A percentile compares a stretch with the other conserved stretches of the same genome.
phyloP scores from a whole-genome alignment of 2,329 filamentous ascomycete genomes.

The Chaetothyriales sp. region DNA sequence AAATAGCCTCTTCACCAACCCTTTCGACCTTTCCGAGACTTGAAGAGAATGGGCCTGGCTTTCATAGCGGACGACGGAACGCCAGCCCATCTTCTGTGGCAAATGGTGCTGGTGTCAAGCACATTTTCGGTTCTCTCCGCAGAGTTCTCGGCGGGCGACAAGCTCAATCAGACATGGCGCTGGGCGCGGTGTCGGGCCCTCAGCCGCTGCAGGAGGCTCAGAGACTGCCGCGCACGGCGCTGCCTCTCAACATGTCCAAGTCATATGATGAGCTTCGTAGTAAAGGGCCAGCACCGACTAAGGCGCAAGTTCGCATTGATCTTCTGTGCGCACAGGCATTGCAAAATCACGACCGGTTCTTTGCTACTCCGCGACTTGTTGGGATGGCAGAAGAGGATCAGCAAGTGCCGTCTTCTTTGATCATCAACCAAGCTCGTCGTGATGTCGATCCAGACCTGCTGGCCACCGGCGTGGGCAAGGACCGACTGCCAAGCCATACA shows the following conservation, averaged over 20 bases:
- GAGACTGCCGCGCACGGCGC: slow-evolving; percentile 22
- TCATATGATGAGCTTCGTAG: slow-evolving; percentile 32
- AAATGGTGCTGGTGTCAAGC: slow-evolving; percentile 58
- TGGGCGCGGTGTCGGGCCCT: slow-evolving; percentile 13
- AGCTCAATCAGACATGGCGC: slow-evolving; percentile 16
- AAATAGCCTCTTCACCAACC: slow-evolving; percentile 44
- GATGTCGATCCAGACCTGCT: slow-evolving; percentile 9
- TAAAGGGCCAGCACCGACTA: slow-evolving; percentile 24
- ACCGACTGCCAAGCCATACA: slow-evolving; percentile 39
- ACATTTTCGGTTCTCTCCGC: slow-evolving; percentile 71
- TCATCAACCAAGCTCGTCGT: slow-evolving; percentile 10
- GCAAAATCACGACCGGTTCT: slow-evolving; percentile 64
- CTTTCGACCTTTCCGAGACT: slow-evolving; percentile 29
- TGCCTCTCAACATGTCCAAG: slow-evolving; percentile 33
- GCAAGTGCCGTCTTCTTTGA: neutral
- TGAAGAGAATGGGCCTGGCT: slow-evolving; percentile 2
- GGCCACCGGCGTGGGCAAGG: neutral
- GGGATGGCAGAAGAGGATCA: neutral
- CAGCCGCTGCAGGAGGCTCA: slow-evolving; percentile 23
- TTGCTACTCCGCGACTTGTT: slow-evolving; percentile 23
- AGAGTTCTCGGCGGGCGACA: slow-evolving; percentile 58
- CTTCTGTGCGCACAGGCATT: slow-evolving; percentile 64
- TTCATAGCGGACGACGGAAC: slow-evolving; percentile 13
- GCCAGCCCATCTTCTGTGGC: slow-evolving; percentile 18
- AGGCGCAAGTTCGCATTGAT: slow-evolving; percentile 57